A percentile compares a stretch with the other conserved stretches of the same genome.
Conservation (phyloP, 2,329 filamentous ascomycete species). For the Calonectria crousiana region DNA sequence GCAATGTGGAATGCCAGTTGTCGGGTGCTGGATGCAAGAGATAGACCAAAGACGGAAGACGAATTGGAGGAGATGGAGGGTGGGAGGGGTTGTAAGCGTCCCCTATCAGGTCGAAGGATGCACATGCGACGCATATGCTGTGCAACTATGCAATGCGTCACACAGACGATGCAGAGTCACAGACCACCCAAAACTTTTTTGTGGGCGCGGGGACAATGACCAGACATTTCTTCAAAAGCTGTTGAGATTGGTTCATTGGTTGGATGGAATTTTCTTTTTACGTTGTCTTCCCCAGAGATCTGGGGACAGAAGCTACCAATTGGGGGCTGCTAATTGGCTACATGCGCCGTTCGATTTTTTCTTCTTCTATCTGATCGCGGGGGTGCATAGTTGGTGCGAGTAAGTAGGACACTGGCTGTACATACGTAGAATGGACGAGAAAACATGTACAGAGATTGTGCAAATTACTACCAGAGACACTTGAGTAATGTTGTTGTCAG, state of each 20-base stretch:
- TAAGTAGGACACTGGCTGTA: not conserved
- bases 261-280: not conserved
- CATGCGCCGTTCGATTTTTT: not conserved
- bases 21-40: not conserved
- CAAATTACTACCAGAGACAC: not conserved
- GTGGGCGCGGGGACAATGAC: slow-evolving; percentile 12
- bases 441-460: slow-evolving; percentile 5
- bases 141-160: slow-evolving; percentile 5
- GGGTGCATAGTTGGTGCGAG: not conserved
- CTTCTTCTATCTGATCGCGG: slow-evolving; percentile 12
- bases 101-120: not conserved
- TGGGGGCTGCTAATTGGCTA: slow-evolving; percentile 3
- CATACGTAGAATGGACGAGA: not conserved
- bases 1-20: not conserved
- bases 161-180: not conserved
- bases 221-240: slow-evolving; percentile 10
- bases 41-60: not conserved
- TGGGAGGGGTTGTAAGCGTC: not conserved
- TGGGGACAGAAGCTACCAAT: not conserved
- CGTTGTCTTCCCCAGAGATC: not conserved
- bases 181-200: slow-evolving; percentile 12
- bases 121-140: not conserved
- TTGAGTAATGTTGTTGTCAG: not conserved
- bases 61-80: slow-evolving; percentile 2
- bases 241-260: slow-evolving; percentile 18